A percentile compares a stretch with the other conserved stretches of the same genome.
Evolutionary conservation across 345 rosid species (phyloP).

Genomic region (Erodium maritimum): DNA sequence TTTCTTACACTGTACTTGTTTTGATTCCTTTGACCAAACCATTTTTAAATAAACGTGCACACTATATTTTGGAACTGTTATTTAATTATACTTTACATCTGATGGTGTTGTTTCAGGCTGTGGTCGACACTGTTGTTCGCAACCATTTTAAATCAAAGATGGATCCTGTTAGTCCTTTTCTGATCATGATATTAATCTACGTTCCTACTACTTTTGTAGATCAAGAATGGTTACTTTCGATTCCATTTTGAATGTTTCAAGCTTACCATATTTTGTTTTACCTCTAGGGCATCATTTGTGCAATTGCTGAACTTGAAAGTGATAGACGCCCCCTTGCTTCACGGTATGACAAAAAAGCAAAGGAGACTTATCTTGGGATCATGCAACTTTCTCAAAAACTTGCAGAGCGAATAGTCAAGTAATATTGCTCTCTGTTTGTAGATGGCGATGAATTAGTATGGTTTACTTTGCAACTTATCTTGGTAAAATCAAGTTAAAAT

Average conservation of each 20-base stretch:
- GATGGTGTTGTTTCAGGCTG: slow-evolving; percentile 74
- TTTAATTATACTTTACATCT: background rate
- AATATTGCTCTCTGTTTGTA: slow-evolving; percentile 5
- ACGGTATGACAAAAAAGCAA: slow-evolving; percentile 52
- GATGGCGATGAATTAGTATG: slow-evolving; percentile 3
- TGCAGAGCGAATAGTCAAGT: slow-evolving; percentile 67
- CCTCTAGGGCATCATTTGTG: slow-evolving; percentile 73
- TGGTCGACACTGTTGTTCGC: slow-evolving; percentile 54
- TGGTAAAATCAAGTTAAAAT: slow-evolving; percentile 6
- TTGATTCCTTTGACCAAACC: too few relatives aligned
- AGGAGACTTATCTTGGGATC: slow-evolving; percentile 58
- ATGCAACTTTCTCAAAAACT: slow-evolving; percentile 68
- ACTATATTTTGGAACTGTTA: too few relatives aligned
- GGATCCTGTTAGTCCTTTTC: slow-evolving; percentile 47
- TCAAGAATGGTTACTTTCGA: too few relatives aligned
- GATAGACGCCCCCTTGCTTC: slow-evolving; percentile 64
- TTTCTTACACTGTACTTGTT: background rate
- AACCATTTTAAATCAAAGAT: slow-evolving; percentile 53
- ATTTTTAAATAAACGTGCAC: too few relatives aligned
- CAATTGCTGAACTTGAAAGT: slow-evolving; percentile 87
- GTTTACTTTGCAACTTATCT: too few relatives aligned
- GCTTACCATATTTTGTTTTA: slow-evolving; percentile 5
- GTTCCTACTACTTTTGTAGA: too few relatives aligned
- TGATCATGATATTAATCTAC: background rate
- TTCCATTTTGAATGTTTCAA: background rate